Percentiles rank a stretch among this genome's conserved stretches.
These are phyloP conservation scores for Smittium culicis DNA, from an alignment of 371 early-diverging fungal genomes.

Conservation along the genomic window DNA sequence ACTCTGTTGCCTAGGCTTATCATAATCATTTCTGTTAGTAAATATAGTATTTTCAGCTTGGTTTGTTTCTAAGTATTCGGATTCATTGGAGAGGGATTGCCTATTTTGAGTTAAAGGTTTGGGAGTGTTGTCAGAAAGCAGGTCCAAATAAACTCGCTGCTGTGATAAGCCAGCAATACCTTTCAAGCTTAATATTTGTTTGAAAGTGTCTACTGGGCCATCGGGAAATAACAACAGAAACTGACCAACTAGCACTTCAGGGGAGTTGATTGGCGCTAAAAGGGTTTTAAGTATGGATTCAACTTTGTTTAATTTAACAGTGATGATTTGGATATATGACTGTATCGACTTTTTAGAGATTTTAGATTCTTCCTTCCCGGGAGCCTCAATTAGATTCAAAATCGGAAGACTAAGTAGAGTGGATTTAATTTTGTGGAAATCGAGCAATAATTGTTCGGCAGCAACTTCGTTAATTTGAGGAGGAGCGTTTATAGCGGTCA, in stretches of 20 bases:
- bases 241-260: slow-evolving; percentile 68
- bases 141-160: slow-evolving; percentile 16
- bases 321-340: slow-evolving; percentile 67
- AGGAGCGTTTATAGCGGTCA: slow-evolving; percentile 13
- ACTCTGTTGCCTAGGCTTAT: not conserved
- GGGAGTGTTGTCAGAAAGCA: slow-evolving; percentile 15
- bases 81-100: not conserved
- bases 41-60: too few species aligned
- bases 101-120: not conserved
- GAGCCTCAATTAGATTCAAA: slow-evolving; percentile 16
- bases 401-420: slow-evolving; percentile 55
- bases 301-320: slow-evolving; percentile 55
- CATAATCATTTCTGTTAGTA: slow-evolving; percentile 4
- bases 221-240: slow-evolving; percentile 72
- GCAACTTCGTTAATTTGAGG: slow-evolving; percentile 26
- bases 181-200: slow-evolving; percentile 73
- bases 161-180: slow-evolving; percentile 28
- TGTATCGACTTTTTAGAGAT: not conserved
- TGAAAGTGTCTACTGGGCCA: slow-evolving; percentile 46
- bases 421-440: slow-evolving; percentile 76
- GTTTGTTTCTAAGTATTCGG: not conserved
- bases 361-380: not conserved
- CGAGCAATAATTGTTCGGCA: slow-evolving; percentile 59
- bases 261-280: slow-evolving; percentile 72
- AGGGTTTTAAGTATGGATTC: slow-evolving; percentile 80